These are phyloP conservation scores for Arthrobotrys megalospora DNA, from an alignment of 2,329 filamentous ascomycete species.

Conservation along the genomic window DNA sequence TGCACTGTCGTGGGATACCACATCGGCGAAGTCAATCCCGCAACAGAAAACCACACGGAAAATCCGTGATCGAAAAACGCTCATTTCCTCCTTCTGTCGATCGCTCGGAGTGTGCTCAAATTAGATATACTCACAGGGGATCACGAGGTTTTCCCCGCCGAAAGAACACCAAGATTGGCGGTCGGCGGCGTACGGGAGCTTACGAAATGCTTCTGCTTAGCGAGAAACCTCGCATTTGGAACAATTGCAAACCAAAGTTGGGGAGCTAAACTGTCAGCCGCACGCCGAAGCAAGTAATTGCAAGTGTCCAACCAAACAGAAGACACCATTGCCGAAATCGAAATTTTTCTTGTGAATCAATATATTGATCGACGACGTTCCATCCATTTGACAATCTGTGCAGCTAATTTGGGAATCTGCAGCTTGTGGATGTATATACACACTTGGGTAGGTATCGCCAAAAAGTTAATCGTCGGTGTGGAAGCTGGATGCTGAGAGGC, in stretches of 20 bases:
- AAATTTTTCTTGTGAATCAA: slow-evolving; percentile 25
- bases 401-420: slow-evolving; percentile 58
- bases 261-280: slow-evolving; percentile 53
- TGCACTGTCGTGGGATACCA: slow-evolving; percentile 22
- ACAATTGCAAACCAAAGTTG: slow-evolving; percentile 52
- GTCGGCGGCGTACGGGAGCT: slow-evolving; percentile 44
- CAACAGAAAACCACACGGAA: slow-evolving; percentile 22
- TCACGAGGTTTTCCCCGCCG: slow-evolving; percentile 57
- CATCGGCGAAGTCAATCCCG: slow-evolving; percentile 43
- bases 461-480: slow-evolving; percentile 27
- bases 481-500: slow-evolving; percentile 46
- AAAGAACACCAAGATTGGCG: slow-evolving; percentile 51
- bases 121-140: slow-evolving; percentile 60
- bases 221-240: slow-evolving; percentile 26
- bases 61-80: slow-evolving; percentile 40
- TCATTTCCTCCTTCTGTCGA: slow-evolving; percentile 61
- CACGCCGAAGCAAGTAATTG: slow-evolving; percentile 40
- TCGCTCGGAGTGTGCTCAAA: slow-evolving; percentile 58
- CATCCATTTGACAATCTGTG: slow-evolving; percentile 56
- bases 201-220: slow-evolving; percentile 34
- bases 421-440: slow-evolving; percentile 44
- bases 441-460: slow-evolving; percentile 29
- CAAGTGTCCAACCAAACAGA: slow-evolving; percentile 48
- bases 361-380: slow-evolving; percentile 59
- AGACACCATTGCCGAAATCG: slow-evolving; percentile 52